Evolutionary conservation across 345 rosid genomes (phyloP), one percentile per base, ranked within the genome.

Genomic region (Mallotus nudiflorus): DNA sequence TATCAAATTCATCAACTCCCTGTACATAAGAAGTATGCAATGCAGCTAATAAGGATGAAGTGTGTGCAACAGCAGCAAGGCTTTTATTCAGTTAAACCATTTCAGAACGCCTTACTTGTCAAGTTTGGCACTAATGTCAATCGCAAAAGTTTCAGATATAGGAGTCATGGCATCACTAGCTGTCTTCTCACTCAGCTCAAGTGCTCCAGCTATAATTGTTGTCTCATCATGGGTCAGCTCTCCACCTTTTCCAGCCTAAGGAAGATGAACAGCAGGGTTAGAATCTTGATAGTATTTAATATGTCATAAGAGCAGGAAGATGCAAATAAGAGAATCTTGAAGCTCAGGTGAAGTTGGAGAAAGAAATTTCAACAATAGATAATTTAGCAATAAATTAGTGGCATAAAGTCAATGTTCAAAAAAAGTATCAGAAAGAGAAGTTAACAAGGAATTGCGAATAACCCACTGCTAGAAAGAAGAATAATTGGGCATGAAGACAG

Each of bases 141-240:
- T 81, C 2, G 88, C 85, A 85, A 95, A 95, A 16, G 88, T 90
- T 67, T 88, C 98, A 14, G 80, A 67, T 58, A 95, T 82, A 39
- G 92, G 96, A 61, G 98, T 90, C 99, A 95, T 95, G 71, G 98
- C 97, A 84, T 90, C 84, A 53, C 86, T 75, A 65, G 91, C 98
- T 57, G 89, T 87, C 80, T 95, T 92, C 84, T 88, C 97, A 6
- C 84, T 62, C 39, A 95, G 97, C 77, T 88, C 97, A 70, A 95
- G 99, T 63, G 99, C 99, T 79, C 99, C 99, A 31, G 97, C 98
- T 74, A 95, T 95, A 66, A 95, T 95, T 31, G 99, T 95, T 3
- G 99, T 95, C 79, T 95, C 99, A 25, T 95, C 99, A 82, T 86
- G 99, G 0, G 99, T 92, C 77, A 95, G 66, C 76, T 95, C 99